These are phyloP conservation scores for Podaxis carcinomalis DNA, from an alignment of 768 basidiomycete species.

Conservation along the genomic window DNA sequence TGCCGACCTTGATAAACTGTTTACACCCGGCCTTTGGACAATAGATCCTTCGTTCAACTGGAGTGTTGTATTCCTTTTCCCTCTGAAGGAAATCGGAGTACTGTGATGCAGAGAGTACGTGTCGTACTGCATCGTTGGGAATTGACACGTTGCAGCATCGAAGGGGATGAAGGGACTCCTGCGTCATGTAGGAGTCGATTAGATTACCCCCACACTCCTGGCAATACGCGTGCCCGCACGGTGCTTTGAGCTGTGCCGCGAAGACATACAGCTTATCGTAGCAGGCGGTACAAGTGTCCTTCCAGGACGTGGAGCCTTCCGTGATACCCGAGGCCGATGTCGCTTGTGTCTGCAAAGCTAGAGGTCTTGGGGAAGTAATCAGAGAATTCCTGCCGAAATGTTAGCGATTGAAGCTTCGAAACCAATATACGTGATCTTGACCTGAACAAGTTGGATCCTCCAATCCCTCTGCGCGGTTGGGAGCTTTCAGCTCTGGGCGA, in stretches of 20 bases:
- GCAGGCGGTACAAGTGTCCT: neutral
- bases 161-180: slow-evolving; percentile 11
- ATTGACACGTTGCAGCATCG: slow-evolving; percentile 15
- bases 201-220: slow-evolving; percentile 6
- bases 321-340: neutral
- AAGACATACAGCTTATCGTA: neutral
- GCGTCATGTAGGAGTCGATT: slow-evolving; percentile 6
- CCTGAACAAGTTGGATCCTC: neutral
- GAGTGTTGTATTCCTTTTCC: slow-evolving; percentile 10
- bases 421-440: neutral
- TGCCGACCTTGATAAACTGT: slow-evolving; percentile 11
- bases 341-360: neutral
- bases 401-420: neutral
- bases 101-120: slow-evolving; percentile 1
- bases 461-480: neutral
- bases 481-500: neutral
- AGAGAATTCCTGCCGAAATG: neutral
- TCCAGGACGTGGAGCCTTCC: neutral
- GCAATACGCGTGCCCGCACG: slow-evolving; percentile 15
- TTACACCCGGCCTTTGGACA: slow-evolving; percentile 11
- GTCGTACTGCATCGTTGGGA: neutral
- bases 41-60: slow-evolving; percentile 8
- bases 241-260: neutral
- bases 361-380: neutral
- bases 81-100: neutral